phyloP scores from a whole-genome alignment of 2,329 filamentous ascomycete species.

The Chaetomiaceae sp. region DNA sequence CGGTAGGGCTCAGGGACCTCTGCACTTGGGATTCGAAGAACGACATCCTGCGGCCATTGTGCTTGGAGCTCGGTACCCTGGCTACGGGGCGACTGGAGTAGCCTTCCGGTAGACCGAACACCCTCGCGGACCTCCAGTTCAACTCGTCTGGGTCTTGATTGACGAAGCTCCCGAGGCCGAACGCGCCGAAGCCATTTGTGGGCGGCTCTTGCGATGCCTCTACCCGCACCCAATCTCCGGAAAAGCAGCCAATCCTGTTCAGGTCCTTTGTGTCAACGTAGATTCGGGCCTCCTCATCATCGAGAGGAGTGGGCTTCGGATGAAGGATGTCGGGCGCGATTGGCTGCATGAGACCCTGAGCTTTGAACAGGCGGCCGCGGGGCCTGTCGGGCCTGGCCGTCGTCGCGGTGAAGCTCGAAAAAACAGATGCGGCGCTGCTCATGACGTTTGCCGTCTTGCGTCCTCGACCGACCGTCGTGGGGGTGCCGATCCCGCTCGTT shows the following conservation, averaged over 20 bases:
- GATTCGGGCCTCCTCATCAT: constrained; percentile 83
- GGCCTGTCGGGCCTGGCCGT: constrained; percentile 69
- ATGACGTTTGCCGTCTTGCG: constrained; percentile 63
- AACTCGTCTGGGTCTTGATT: constrained; percentile 55
- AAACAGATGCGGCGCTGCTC: constrained; percentile 79
- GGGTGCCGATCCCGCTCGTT: constrained; percentile 75
- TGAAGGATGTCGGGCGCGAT: constrained; percentile 77
- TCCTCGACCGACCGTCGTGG: constrained; percentile 63
- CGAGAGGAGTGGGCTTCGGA: constrained; percentile 67
- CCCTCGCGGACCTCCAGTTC: constrained; percentile 75
- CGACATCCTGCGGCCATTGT: constrained; percentile 47
- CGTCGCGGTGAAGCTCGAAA: constrained; percentile 79
- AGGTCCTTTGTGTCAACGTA: constrained; percentile 86
- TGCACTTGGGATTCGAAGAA: constrained; percentile 65
- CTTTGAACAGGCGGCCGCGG: constrained; percentile 75
- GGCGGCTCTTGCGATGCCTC: constrained; percentile 71
- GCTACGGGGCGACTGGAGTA: constrained; percentile 57
- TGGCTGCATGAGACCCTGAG: constrained; percentile 64
- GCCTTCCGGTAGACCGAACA: constrained; percentile 81
- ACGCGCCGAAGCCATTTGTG: constrained; percentile 57
- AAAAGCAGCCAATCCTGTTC: constrained; percentile 90
- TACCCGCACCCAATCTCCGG: constrained; percentile 90
- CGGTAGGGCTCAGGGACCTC: constrained; percentile 50
- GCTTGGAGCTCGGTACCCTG: constrained; percentile 50
- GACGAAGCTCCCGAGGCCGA: constrained; percentile 62